These are phyloP conservation scores for Agaricales sp. DNA, from an alignment of 1,284 basidiomycete genomes.

Conservation along the genomic window DNA sequence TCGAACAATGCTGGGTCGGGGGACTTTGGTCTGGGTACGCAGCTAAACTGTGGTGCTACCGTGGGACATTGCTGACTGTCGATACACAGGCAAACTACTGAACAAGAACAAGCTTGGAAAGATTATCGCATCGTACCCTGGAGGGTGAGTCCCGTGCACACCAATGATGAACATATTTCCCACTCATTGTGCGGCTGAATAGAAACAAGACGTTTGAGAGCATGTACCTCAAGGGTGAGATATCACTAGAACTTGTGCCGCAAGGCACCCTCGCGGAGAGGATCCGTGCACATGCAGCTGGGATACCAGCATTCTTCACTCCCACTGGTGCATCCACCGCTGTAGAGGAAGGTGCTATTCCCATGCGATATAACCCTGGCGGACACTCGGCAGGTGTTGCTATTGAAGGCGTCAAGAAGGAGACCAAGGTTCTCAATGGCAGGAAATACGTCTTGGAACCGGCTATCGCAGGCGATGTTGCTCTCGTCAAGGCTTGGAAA, in stretches of 20 bases:
- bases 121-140: slow-evolving; percentile 84
- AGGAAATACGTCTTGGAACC: slow-evolving; percentile 83
- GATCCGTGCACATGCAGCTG: slow-evolving; percentile 85
- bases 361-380: slow-evolving; percentile 63
- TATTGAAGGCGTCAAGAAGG: slow-evolving; percentile 69
- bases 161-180: slow-evolving; percentile 4
- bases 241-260: slow-evolving; percentile 82
- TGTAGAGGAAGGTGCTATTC: slow-evolving; percentile 71
- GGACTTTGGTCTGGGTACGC: slow-evolving; percentile 69
- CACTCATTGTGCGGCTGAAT: slow-evolving; percentile 7
- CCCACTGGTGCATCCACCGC: slow-evolving; percentile 91
- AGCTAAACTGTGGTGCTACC: not conserved
- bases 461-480: slow-evolving; percentile 80
- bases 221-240: slow-evolving; percentile 72
- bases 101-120: slow-evolving; percentile 73
- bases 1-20: slow-evolving; percentile 87
- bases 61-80: not conserved
- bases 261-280: slow-evolving; percentile 91
- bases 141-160: slow-evolving; percentile 45
- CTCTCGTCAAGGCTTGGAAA: slow-evolving; percentile 92
- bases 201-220: slow-evolving; percentile 74
- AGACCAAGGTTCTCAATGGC: slow-evolving; percentile 73
- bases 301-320: slow-evolving; percentile 94
- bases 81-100: slow-evolving; percentile 58
- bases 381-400: slow-evolving; percentile 56